A percentile compares a stretch with the other conserved stretches of the same genome.
phyloP scores from a whole-genome alignment of 345 rosid species.

The Citrus reticulata region DNA sequence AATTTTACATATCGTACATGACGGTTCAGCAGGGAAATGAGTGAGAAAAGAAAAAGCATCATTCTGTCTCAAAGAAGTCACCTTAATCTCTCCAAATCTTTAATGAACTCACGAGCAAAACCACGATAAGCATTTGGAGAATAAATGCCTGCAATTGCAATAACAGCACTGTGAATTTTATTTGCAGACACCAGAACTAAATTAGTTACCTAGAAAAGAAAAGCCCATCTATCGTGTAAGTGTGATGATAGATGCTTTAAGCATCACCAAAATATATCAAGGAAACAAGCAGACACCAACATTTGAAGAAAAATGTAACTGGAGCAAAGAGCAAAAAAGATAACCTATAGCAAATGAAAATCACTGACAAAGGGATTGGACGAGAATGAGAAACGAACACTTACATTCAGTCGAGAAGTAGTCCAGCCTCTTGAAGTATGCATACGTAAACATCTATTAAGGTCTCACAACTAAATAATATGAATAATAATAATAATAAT shows the following conservation, averaged over 20 bases:
- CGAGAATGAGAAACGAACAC: conserved; percentile 12
- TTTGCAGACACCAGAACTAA: background rate
- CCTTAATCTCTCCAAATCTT: conserved; percentile 95
- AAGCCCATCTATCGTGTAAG: background rate
- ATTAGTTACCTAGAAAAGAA: background rate
- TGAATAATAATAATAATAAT: background rate
- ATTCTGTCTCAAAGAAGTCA: conserved; percentile 2
- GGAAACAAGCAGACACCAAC: background rate
- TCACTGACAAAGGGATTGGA: background rate
- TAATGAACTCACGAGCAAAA: conserved; percentile 94
- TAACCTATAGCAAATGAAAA: background rate
- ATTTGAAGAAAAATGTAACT: background rate
- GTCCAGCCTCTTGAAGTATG: conserved; percentile 94
- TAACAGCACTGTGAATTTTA: background rate
- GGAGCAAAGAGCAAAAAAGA: background rate
- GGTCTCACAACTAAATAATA: conserved; percentile 24
- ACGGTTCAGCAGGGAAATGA: background rate
- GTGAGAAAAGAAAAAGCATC: background rate
- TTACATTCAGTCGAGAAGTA: conserved; percentile 99
- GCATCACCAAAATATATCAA: background rate
- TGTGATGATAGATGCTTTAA: background rate
- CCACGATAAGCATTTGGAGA: conserved; percentile 98
- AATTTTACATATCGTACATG: background rate
- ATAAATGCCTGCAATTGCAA: conserved; percentile 63
- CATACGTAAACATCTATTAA: conserved; percentile 73